Evolutionary conservation across 2,329 filamentous ascomycete genomes (phyloP), one percentile per base, ranked within the genome.

Genomic region (Colletotrichum viniferum): DNA sequence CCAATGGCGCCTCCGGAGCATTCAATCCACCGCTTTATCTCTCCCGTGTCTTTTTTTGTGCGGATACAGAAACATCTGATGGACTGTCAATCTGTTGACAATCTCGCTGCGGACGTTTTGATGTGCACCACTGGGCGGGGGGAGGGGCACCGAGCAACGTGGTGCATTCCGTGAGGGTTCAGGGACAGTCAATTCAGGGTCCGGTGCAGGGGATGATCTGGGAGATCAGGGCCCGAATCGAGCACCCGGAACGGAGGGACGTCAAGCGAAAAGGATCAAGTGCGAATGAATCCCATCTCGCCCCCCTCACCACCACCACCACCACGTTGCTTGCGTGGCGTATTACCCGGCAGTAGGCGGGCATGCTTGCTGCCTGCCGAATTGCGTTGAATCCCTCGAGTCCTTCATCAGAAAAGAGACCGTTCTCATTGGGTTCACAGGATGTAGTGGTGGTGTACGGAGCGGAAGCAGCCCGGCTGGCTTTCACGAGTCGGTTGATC

Each of bases 221-320:
- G 62, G 65, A 58, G 73, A 72, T 72, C 73, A 72, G 38, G 73
- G 55, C 69, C 72, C 61, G 34, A 55, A 62, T 72, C 38, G 62
- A 71, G 34, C 21, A 26, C 61, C 43, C 48, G 67, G 67, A 65
- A 55, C 71, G 61, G 61, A 72, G 52, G 62, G 61, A 18, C n/a
- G 14, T 48, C 36, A 28, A 38, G 55, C 52, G 34, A 70, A 32
- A 32, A 64, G 34, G 18, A 26, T 55, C 30, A 26, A 60, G 34
- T 18, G 30, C 14, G 28, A 36, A 36, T 52, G 71, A 36, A 26
- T 30, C 4, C 18, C 60, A 14, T 21, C 18, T 34, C 48, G 26
- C 52, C 28, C 32, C 28, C 32, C 52, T 52, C 38, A 38, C 61
- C 38, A 34, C 60, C 60, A 38, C 60, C 30, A 26, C 58, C 48